Evolutionary conservation across 139 green algal species (phyloP).

Genomic region (Coccomyxa sp.): DNA sequence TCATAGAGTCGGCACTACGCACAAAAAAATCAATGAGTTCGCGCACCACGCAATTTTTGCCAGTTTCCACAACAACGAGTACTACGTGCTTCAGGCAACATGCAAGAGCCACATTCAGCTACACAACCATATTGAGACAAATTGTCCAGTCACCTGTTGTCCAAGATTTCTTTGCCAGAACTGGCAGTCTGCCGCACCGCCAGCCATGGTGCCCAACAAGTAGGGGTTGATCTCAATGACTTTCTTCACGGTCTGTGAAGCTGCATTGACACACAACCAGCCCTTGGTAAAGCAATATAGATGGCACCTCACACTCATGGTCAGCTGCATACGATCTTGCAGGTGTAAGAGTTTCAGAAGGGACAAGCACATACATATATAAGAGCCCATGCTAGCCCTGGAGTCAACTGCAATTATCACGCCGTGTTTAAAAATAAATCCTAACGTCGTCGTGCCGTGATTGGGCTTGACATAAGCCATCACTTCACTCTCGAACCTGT

Average conservation of each 20-base stretch:
- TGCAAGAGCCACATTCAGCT: background rate
- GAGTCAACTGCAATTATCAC: slow-evolving; percentile 98
- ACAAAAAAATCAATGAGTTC: background rate
- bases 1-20: slow-evolving; percentile 95
- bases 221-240: slow-evolving; percentile 99
- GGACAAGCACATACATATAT: slow-evolving; percentile 77
- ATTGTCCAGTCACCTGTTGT: slow-evolving; percentile 42
- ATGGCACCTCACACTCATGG: background rate
- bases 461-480: slow-evolving; percentile 94
- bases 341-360: background rate
- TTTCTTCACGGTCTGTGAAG: slow-evolving; percentile 96
- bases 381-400: slow-evolving; percentile 92
- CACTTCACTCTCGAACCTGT: slow-evolving; percentile 90
- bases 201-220: slow-evolving; percentile 98
- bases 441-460: slow-evolving; percentile 97
- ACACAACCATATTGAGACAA: background rate
- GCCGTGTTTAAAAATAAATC: slow-evolving; percentile 95
- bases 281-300: background rate
- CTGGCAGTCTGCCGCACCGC: slow-evolving; percentile 96
- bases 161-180: slow-evolving; percentile 97
- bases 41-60: too few relatives aligned
- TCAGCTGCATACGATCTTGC: background rate
- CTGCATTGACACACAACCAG: slow-evolving; percentile 28
- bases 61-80: too few relatives aligned
- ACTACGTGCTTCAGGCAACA: background rate